A percentile compares a stretch with the other conserved stretches of the same genome.
Conservation (phyloP, 139 green algal species). For the Chlorella vulgaris region DNA sequence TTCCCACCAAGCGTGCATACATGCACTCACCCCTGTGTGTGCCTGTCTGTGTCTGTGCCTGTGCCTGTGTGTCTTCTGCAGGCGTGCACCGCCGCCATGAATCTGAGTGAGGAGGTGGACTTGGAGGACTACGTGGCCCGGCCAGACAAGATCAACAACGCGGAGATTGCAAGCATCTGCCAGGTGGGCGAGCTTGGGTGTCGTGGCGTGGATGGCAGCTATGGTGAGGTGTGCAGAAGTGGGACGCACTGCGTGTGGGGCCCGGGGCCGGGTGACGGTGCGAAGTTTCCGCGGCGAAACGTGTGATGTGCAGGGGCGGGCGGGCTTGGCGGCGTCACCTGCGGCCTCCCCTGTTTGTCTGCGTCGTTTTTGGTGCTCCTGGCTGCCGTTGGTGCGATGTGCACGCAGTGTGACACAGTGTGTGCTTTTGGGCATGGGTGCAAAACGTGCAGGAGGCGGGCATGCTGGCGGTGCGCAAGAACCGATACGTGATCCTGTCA, state of each 20-base stretch:
- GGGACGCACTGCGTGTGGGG: neutral
- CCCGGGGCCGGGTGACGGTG: too few relatives aligned
- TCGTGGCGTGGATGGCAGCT: neutral
- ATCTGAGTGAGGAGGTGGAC: conserved; percentile 98
- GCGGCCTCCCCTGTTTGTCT: neutral
- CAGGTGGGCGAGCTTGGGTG: conserved; percentile 76
- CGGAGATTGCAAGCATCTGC: conserved; percentile 91
- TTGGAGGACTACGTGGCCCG: conserved; percentile 97
- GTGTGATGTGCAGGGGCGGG: neutral
- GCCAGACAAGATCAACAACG: conserved; percentile 98
- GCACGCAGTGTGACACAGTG: too few relatives aligned
- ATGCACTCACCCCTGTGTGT: too few relatives aligned
- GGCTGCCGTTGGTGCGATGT: too few relatives aligned
- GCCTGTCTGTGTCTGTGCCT: too few relatives aligned
- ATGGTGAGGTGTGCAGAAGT: neutral
- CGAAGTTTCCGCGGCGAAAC: too few relatives aligned
- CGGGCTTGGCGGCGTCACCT: neutral
- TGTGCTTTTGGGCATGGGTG: neutral
- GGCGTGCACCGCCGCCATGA: conserved; percentile 98
- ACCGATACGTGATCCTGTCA: conserved; percentile 98
- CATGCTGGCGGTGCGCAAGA: conserved; percentile 94
- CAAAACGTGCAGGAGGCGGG: conserved; percentile 79
- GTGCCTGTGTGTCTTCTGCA: too few relatives aligned
- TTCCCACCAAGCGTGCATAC: too few relatives aligned
- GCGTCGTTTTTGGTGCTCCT: too few relatives aligned